Conservation (phyloP, 805 yeast genomes). For the Nakazawaea wyomingensis region DNA sequence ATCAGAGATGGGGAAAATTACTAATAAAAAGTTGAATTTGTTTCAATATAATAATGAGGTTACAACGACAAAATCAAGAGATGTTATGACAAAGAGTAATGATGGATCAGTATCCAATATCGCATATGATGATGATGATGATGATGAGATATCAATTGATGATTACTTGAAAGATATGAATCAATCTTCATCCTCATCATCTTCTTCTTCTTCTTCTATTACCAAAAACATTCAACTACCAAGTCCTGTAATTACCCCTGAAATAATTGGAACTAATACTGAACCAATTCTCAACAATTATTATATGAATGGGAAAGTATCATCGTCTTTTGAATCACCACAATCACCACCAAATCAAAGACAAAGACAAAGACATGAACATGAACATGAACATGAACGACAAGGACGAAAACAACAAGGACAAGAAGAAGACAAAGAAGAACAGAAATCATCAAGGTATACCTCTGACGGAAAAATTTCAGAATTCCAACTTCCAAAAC, state of each 20-base stretch:
- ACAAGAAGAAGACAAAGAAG: too few species aligned
- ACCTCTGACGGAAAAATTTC: too few species aligned
- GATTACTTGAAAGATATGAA: background rate
- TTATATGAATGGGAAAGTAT: too few species aligned
- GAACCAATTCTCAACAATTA: background rate
- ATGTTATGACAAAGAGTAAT: too few species aligned
- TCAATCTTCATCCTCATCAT: background rate
- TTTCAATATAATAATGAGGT: background rate
- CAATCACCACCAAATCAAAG: constrained; percentile 10
- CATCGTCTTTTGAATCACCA: too few species aligned
- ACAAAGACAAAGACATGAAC: too few species aligned
- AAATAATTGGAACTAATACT: too few species aligned
- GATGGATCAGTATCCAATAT: background rate
- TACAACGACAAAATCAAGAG: background rate
- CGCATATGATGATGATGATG: background rate
- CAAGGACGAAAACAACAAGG: too few species aligned
- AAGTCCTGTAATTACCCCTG: constrained; percentile 19
- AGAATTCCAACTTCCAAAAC: too few species aligned
- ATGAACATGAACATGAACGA: too few species aligned
- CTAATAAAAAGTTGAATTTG: constrained; percentile 3
- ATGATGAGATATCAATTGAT: background rate
- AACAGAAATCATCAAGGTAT: too few species aligned
- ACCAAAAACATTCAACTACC: constrained; percentile 17
- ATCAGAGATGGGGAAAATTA: constrained; percentile 11
- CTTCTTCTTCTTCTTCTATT: too few species aligned